Percentiles rank a stretch among this genome's conserved stretches.
Evolutionary conservation across 2,329 filamentous ascomycete genomes (phyloP).

Genomic region (Hirsutella thompsonii): DNA sequence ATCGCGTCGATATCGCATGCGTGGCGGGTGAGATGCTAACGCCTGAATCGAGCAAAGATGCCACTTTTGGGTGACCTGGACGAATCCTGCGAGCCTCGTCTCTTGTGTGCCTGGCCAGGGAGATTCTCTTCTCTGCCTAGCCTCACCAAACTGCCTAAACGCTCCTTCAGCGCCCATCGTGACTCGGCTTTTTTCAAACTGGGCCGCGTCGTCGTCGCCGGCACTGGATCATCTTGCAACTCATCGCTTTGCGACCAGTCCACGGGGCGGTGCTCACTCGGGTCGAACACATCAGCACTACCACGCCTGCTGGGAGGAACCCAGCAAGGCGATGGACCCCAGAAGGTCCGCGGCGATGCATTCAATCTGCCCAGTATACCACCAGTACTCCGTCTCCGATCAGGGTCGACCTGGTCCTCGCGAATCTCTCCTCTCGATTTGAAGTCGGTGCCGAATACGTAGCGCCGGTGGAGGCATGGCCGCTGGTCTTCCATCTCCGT

Average conservation of each 20-base stretch:
- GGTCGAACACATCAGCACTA: constrained; percentile 3
- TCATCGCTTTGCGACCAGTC: constrained; percentile 51
- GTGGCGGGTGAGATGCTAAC: constrained; percentile 12
- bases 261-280: constrained; percentile 28
- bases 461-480: constrained; percentile 8
- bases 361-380: constrained; percentile 14
- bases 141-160: constrained; percentile 21
- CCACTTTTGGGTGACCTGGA: constrained; percentile 21
- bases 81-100: constrained; percentile 3
- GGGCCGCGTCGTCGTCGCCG: constrained; percentile 8
- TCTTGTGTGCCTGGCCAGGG: no score
- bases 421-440: constrained; percentile 5
- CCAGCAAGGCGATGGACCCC: constrained; percentile 1
- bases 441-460: constrained; percentile 18
- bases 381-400: constrained; percentile 25
- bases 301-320: constrained; percentile 1
- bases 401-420: constrained; percentile 7
- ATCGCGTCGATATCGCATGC: not conserved
- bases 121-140: constrained; percentile 8
- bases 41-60: constrained; percentile 32
- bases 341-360: constrained; percentile 2
- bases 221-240: constrained; percentile 7
- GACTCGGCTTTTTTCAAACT: constrained; percentile 32
- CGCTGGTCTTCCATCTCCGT: constrained; percentile 17
- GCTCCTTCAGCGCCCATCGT: constrained; percentile 33